phyloP scores from a whole-genome alignment of 176 grass and related monocot species.

The Tuctoria greenei region DNA sequence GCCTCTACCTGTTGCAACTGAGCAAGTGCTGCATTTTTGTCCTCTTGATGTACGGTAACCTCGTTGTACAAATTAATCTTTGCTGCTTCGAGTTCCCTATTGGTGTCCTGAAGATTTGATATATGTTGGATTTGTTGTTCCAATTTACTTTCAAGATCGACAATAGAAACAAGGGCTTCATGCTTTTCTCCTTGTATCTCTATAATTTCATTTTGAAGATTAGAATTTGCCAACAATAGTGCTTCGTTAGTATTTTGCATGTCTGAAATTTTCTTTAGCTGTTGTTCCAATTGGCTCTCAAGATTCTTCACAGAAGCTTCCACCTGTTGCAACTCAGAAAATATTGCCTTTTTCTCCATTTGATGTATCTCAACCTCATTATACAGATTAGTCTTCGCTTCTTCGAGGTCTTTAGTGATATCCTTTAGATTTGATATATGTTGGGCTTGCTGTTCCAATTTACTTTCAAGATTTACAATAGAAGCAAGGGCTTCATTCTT shows the following conservation, averaged over 20 bases:
- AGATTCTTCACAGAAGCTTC: slow-evolving; percentile 30
- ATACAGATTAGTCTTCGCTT: slow-evolving; percentile 31
- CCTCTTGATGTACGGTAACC: slow-evolving; percentile 23
- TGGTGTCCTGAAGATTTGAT: slow-evolving; percentile 42
- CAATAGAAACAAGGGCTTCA: slow-evolving; percentile 12
- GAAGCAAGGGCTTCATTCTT: no score
- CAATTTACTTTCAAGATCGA: slow-evolving; percentile 44
- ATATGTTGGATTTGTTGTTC: slow-evolving; percentile 47
- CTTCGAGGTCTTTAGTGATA: slow-evolving; percentile 30
- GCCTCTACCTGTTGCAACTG: slow-evolving; percentile 38
- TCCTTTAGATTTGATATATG: slow-evolving; percentile 47
- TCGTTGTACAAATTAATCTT: slow-evolving; percentile 44
- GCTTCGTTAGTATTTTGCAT: no score
- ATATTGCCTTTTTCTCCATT: slow-evolving; percentile 38
- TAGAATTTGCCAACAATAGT: no score
- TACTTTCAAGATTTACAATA: slow-evolving; percentile 39
- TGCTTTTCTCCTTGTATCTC: no score
- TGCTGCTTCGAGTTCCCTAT: slow-evolving; percentile 23
- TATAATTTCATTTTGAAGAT: no score
- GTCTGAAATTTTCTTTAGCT: neutral
- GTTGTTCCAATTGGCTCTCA: neutral
- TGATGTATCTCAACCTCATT: slow-evolving; percentile 28
- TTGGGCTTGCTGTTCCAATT: slow-evolving; percentile 48
- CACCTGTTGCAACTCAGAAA: slow-evolving; percentile 31
- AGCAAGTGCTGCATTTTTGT: slow-evolving; percentile 36